Conservation (phyloP, 352 stramenopile species). For the Globisporangium uncinulatum region DNA sequence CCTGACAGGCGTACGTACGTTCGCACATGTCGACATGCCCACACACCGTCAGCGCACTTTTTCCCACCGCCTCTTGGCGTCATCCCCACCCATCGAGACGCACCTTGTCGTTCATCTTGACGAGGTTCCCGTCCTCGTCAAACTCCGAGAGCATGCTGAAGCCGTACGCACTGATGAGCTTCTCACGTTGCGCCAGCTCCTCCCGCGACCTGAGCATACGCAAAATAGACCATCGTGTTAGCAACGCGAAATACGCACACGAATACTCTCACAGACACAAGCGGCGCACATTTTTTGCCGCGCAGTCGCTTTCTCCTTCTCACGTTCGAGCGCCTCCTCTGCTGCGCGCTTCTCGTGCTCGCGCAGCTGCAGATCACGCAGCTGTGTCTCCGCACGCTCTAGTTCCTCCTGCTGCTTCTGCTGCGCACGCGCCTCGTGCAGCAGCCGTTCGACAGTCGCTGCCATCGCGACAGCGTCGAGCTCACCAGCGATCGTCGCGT, state of each 20-base stretch:
- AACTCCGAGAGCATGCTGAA: constrained; percentile 77
- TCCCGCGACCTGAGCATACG: constrained; percentile 31
- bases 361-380: constrained; percentile 49
- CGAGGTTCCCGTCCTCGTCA: constrained; percentile 79
- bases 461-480: constrained; percentile 41
- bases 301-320: constrained; percentile 56
- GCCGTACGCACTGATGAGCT: constrained; percentile 77
- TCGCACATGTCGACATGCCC: too few relatives aligned
- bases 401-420: constrained; percentile 31
- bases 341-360: constrained; percentile 58
- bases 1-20: constrained; percentile 9
- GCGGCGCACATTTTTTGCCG: constrained; percentile 52
- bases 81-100: too few relatives aligned
- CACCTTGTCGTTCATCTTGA: constrained; percentile 70
- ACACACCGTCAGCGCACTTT: not conserved
- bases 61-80: too few relatives aligned
- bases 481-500: constrained; percentile 27
- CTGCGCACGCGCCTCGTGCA: constrained; percentile 28
- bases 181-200: constrained; percentile 61
- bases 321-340: constrained; percentile 39
- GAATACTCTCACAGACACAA: not conserved
- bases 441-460: constrained; percentile 39
- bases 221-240: not conserved
- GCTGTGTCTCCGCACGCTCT: constrained; percentile 32
- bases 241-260: not conserved